Conservation (phyloP, 768 basidiomycete genomes). For the Tubosaeta sp. region DNA sequence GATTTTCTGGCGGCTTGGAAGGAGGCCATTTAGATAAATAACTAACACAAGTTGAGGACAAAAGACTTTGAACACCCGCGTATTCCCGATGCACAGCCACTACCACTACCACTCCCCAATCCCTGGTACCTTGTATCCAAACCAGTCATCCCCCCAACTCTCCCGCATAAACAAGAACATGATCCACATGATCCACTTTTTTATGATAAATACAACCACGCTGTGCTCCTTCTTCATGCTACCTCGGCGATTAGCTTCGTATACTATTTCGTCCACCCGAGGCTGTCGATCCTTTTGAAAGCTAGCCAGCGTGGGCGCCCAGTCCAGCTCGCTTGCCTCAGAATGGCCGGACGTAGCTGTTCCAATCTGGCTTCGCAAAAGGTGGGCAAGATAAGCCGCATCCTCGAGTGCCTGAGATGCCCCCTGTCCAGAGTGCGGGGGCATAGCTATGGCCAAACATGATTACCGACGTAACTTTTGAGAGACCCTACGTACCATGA, state of each 20-base stretch:
- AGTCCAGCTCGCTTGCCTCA: constrained; percentile 1
- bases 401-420: constrained; percentile 31
- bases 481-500: constrained; percentile 20
- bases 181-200: constrained; percentile 26
- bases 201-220: constrained; percentile 15
- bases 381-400: constrained; percentile 28
- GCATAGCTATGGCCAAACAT: constrained; percentile 20
- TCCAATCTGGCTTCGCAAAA: constrained; percentile 16
- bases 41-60: constrained; percentile 2
- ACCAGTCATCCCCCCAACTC: constrained; percentile 28
- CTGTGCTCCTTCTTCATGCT: constrained; percentile 19
- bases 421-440: constrained; percentile 30
- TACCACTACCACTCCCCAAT: constrained; percentile 20
- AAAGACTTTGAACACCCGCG: constrained; percentile 14
- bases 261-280: constrained; percentile 25
- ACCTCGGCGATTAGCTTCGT: constrained; percentile 27
- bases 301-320: constrained; percentile 14
- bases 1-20: constrained; percentile 77
- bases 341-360: neutral
- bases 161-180: constrained; percentile 20
- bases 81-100: constrained; percentile 39
- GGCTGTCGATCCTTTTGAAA: constrained; percentile 24
- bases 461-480: neutral
- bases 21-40: constrained; percentile 47
- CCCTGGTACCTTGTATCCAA: constrained; percentile 28